Conservation (phyloP, 345 rosid genomes). For the Bretschneidera sinensis region DNA sequence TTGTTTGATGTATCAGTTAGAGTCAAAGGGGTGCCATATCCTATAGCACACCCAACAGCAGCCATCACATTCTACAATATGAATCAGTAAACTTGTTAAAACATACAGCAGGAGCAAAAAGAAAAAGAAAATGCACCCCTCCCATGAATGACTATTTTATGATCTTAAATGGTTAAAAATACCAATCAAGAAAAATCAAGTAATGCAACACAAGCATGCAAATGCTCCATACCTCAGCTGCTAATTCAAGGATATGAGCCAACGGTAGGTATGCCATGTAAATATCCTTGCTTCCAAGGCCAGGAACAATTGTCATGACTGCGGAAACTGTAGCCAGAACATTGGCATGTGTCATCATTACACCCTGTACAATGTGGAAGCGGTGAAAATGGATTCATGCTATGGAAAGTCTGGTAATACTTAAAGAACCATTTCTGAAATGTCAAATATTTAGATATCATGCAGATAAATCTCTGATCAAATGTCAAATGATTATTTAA, state of each 20-base stretch:
- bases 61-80: conserved; percentile 64
- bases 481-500: too few species aligned
- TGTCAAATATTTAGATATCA: neutral
- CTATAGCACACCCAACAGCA: conserved; percentile 88
- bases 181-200: neutral
- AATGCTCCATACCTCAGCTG: conserved; percentile 64
- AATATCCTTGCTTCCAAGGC: conserved; percentile 69
- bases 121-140: neutral
- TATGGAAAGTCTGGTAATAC: conserved; percentile 1
- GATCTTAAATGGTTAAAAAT: neutral
- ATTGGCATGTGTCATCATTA: conserved; percentile 97
- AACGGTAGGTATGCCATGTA: conserved; percentile 89
- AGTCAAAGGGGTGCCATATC: conserved; percentile 93
- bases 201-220: neutral
- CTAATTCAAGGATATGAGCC: conserved; percentile 97
- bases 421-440: neutral
- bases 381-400: neutral
- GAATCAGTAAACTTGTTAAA: conserved; percentile 14
- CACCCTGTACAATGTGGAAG: conserved; percentile 58
- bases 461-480: neutral
- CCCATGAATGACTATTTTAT: neutral
- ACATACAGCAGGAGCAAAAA: conserved; percentile 2
- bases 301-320: conserved; percentile 89
- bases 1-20: conserved; percentile 95
- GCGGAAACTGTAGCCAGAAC: conserved; percentile 92